Evolutionary conservation across 345 rosid genomes (phyloP).

Genomic region (Litchi chinensis): DNA sequence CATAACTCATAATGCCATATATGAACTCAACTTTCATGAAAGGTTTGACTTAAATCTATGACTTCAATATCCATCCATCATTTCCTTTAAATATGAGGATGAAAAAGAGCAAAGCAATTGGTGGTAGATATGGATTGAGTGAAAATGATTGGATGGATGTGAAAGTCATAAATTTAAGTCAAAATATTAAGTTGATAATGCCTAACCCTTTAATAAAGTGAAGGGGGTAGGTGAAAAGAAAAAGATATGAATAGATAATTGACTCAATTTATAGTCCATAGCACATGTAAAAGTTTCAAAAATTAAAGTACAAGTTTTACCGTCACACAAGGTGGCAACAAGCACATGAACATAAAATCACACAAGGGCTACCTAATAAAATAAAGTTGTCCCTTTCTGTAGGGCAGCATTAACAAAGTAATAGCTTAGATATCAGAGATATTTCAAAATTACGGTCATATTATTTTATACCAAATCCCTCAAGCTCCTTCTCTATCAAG

Average conservation of each 20-base stretch:
- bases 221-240: background rate
- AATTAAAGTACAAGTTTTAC: background rate
- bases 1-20: background rate
- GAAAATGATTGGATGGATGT: too few relatives aligned
- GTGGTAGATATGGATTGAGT: too few relatives aligned
- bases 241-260: background rate
- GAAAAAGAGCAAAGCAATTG: too few relatives aligned
- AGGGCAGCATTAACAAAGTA: background rate
- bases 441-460: background rate
- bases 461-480: constrained; percentile 98
- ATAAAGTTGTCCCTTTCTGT: background rate
- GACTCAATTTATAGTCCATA: background rate
- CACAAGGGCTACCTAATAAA: background rate
- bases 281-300: background rate
- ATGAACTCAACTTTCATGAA: background rate
- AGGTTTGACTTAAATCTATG: too few relatives aligned
- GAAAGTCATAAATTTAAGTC: too few relatives aligned
- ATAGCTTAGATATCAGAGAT: background rate
- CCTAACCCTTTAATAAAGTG: background rate
- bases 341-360: background rate
- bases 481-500: constrained; percentile 65
- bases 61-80: too few relatives aligned
- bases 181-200: too few relatives aligned
- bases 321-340: background rate
- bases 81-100: too few relatives aligned